Evolutionary conservation across 106 monocot genomes (phyloP).

Genomic region (Acorus gramineus): DNA sequence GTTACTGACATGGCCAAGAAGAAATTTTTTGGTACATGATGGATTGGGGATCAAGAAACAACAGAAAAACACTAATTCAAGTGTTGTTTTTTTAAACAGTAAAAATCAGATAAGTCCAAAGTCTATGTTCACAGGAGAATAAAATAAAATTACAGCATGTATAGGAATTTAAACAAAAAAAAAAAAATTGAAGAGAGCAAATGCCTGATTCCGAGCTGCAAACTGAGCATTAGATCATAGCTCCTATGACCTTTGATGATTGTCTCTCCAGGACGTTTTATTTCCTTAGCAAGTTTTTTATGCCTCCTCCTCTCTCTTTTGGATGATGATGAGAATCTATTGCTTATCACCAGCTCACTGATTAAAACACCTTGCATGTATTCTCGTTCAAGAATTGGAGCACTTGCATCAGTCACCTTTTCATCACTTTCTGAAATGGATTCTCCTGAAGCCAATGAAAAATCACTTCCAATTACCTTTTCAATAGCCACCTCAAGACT

Average conservation of each 20-base stretch:
- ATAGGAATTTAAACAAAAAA: background rate
- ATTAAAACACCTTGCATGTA: slow-evolving; percentile 79
- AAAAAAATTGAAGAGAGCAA: background rate
- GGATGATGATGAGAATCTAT: slow-evolving; percentile 31
- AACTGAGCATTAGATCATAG: slow-evolving; percentile 79
- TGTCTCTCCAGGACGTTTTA: slow-evolving; percentile 57
- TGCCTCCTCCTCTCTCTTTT: slow-evolving; percentile 38
- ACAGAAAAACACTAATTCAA: too few relatives aligned
- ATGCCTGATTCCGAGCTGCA: slow-evolving; percentile 83
- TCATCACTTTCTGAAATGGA: slow-evolving; percentile 35
- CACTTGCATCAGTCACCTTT: slow-evolving; percentile 23
- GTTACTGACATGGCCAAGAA: too few relatives aligned
- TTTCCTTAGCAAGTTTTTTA: slow-evolving; percentile 47
- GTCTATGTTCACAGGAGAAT: too few relatives aligned
- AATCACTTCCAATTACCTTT: slow-evolving; percentile 58
- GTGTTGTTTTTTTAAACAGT: too few relatives aligned
- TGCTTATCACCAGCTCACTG: slow-evolving; percentile 48
- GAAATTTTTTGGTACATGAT: too few relatives aligned
- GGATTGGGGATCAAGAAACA: too few relatives aligned
- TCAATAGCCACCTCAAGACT: slow-evolving; percentile 97
- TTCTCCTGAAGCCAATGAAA: slow-evolving; percentile 13
- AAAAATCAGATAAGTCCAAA: too few relatives aligned
- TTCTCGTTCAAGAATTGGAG: slow-evolving; percentile 66
- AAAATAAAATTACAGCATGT: background rate
- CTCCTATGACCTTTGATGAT: slow-evolving; percentile 79